Evolutionary conservation across 208 protist genomes (phyloP).

Genomic region (Acanthamoeba castellanii): DNA sequence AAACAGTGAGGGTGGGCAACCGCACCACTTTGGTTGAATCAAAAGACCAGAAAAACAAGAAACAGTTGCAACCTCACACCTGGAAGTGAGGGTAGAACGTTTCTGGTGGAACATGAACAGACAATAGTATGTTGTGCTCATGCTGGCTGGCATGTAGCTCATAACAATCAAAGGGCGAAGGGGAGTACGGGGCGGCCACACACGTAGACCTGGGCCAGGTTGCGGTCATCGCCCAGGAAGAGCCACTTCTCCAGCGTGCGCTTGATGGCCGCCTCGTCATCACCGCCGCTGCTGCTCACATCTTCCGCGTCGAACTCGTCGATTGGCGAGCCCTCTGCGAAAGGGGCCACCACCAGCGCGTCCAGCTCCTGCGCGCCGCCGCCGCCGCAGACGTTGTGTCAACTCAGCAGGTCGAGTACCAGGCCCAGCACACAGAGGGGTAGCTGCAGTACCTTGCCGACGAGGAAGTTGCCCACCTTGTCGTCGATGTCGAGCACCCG

Average conservation of each 20-base stretch:
- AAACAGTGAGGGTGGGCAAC: too few species aligned
- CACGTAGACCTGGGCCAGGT: conserved; percentile 80
- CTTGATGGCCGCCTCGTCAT: conserved; percentile 80
- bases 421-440: background rate
- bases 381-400: background rate
- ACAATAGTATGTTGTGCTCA: too few species aligned
- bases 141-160: too few species aligned
- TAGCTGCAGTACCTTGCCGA: conserved; percentile 42
- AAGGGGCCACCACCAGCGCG: conserved; percentile 85
- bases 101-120: too few species aligned
- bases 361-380: conserved; percentile 83
- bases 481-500: conserved; percentile 76
- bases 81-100: too few species aligned
- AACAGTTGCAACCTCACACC: too few species aligned
- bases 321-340: conserved; percentile 69
- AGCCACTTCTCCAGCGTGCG: conserved; percentile 86
- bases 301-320: conserved; percentile 81
- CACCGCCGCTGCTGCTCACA: background rate
- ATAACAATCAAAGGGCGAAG: background rate
- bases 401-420: too few species aligned
- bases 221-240: conserved; percentile 86
- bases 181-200: conserved; percentile 69
- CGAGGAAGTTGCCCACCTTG: conserved; percentile 82
- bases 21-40: too few species aligned
- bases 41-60: too few species aligned